A percentile compares a stretch with the other conserved stretches of the same genome.
These are phyloP conservation scores for Aureobasidium uvarum DNA, from an alignment of 2,329 filamentous ascomycete genomes.

Conservation along the genomic window DNA sequence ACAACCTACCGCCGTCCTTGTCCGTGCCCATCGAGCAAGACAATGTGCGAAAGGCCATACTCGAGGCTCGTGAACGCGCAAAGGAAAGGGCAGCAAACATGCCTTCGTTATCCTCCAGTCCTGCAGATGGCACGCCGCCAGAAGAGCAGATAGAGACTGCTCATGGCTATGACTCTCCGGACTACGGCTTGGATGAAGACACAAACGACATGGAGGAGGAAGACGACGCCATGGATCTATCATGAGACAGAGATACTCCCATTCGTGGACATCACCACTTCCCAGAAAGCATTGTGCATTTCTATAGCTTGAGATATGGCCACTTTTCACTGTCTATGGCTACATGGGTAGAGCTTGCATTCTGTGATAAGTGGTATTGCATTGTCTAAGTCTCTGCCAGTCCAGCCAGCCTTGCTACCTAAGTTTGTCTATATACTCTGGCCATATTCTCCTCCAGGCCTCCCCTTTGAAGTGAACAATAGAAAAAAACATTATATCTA, in stretches of 20 bases:
- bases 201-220: slow-evolving; percentile 43
- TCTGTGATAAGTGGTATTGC: slow-evolving; percentile 8
- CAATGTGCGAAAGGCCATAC: slow-evolving; percentile 75
- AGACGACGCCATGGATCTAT: slow-evolving; percentile 65
- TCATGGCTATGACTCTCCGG: slow-evolving; percentile 32
- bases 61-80: slow-evolving; percentile 70
- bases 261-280: too few species aligned
- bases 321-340: too few species aligned
- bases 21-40: slow-evolving; percentile 71
- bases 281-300: too few species aligned
- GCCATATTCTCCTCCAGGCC: slow-evolving; percentile 11
- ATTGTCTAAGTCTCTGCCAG: slow-evolving; percentile 8
- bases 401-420: slow-evolving; percentile 22
- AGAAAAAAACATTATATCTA: slow-evolving; percentile 18
- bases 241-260: neutral
- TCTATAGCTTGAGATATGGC: too few species aligned
- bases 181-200: slow-evolving; percentile 26
- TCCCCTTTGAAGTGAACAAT: neutral
- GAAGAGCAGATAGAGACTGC: slow-evolving; percentile 35
- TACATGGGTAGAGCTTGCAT: too few species aligned
- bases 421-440: slow-evolving; percentile 21
- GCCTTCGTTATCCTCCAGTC: slow-evolving; percentile 16
- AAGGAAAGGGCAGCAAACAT: slow-evolving; percentile 51
- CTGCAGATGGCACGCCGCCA: neutral
- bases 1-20: slow-evolving; percentile 73